A percentile compares a stretch with the other conserved stretches of the same genome.
Evolutionary conservation across 179 eudicot genomes (phyloP).

Genomic region (Nepenthes alata): DNA sequence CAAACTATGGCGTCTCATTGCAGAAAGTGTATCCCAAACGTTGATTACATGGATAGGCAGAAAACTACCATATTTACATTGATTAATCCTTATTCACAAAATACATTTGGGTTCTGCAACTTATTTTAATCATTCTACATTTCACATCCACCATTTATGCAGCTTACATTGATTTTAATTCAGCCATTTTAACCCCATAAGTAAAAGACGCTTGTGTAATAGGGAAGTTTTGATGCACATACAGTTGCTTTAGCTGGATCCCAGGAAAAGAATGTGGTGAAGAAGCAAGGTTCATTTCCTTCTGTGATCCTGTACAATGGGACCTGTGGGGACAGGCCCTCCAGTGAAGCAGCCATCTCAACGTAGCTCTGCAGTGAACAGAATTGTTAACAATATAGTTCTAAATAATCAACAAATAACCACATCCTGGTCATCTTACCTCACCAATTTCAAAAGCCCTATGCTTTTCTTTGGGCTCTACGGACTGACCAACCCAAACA

Average conservation of each 20-base stretch:
- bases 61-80: too few relatives aligned
- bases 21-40: too few relatives aligned
- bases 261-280: constrained; percentile 90
- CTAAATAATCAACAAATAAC: not conserved
- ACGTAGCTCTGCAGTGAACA: constrained; percentile 63
- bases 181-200: too few relatives aligned
- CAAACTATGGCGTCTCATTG: too few relatives aligned
- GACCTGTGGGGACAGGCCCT: constrained; percentile 68
- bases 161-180: too few relatives aligned
- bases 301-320: constrained; percentile 80
- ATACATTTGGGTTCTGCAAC: too few relatives aligned
- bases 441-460: constrained; percentile 77
- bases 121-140: too few relatives aligned
- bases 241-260: constrained; percentile 83
- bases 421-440: constrained; percentile 30
- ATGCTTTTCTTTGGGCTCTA: constrained; percentile 83
- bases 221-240: constrained; percentile 15
- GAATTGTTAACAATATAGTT: not conserved
- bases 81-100: too few relatives aligned
- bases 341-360: constrained; percentile 62
- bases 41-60: too few relatives aligned
- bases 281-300: constrained; percentile 96
- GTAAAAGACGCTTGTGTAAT: too few relatives aligned
- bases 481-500: constrained; percentile 95
- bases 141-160: too few relatives aligned